These are phyloP conservation scores for Ophiobolus disseminans DNA, from an alignment of 2,329 filamentous ascomycete genomes.

Conservation along the genomic window DNA sequence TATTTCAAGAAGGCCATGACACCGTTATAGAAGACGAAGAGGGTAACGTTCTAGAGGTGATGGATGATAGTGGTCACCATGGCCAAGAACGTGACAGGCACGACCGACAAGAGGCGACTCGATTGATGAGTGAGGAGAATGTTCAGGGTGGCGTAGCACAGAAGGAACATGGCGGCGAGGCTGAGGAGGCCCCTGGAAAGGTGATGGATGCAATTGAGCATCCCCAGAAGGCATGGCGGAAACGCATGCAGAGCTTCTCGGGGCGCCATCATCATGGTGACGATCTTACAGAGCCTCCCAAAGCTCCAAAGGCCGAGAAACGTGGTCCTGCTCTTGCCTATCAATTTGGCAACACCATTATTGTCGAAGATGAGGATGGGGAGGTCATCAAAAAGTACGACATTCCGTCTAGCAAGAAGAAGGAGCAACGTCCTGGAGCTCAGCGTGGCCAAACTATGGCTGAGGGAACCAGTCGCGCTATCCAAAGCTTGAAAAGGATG, in stretches of 20 bases:
- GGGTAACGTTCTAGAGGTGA: conserved; percentile 80
- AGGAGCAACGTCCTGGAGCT: conserved; percentile 34
- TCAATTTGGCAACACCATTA: conserved; percentile 87
- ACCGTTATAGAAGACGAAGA: conserved; percentile 85
- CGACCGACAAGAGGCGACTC: conserved; percentile 61
- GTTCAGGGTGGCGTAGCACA: conserved; percentile 54
- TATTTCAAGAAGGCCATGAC: conserved; percentile 81
- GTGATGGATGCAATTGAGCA: conserved; percentile 46
- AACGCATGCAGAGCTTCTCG: conserved; percentile 57
- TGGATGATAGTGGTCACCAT: conserved; percentile 54
- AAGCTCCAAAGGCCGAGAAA: conserved; percentile 47
- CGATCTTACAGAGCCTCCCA: conserved; percentile 35
- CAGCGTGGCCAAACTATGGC: conserved; percentile 41
- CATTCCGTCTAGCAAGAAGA: conserved; percentile 63
- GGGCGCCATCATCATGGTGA: conserved; percentile 49
- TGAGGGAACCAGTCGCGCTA: conserved; percentile 46
- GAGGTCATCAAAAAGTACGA: conserved; percentile 88
- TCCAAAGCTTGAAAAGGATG: conserved; percentile 58
- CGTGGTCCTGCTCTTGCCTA: conserved; percentile 81
- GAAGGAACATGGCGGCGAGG: conserved; percentile 57
- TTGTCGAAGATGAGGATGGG: conserved; percentile 85
- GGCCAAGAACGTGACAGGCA: conserved; percentile 68
- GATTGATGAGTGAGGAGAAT: conserved; percentile 61
- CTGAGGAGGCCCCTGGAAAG: conserved; percentile 46
- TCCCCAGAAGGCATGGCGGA: conserved; percentile 50